These are phyloP conservation scores for Citrus cavaleriei DNA, from an alignment of 345 rosid genomes.

Conservation along the genomic window DNA sequence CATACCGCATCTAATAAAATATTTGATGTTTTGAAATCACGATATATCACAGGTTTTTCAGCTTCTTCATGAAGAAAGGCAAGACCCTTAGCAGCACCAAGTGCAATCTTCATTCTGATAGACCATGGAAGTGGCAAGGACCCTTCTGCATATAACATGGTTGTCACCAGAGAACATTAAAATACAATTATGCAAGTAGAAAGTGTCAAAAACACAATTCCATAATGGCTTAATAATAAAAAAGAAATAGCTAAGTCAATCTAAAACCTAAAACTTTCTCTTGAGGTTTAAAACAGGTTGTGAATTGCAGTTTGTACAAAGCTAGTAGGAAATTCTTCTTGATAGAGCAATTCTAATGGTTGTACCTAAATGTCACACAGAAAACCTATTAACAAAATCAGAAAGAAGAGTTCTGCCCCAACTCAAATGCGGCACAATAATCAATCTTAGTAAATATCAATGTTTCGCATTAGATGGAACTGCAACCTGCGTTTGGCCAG, in stretches of 20 bases:
- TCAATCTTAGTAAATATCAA: not conserved
- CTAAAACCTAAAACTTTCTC: not conserved
- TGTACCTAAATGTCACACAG: not conserved
- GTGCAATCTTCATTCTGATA: constrained; percentile 74
- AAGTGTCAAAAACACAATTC: not conserved
- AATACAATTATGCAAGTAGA: constrained; percentile 13
- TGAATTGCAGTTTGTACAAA: not conserved
- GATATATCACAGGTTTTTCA: constrained; percentile 76
- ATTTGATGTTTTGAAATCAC: constrained; percentile 83
- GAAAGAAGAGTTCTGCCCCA: not conserved
- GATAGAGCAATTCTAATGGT: not conserved
- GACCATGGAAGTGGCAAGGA: constrained; percentile 89
- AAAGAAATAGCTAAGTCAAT: not conserved
- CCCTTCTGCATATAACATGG: constrained; percentile 50
- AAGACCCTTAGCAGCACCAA: constrained; percentile 84
- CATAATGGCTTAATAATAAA: not conserved
- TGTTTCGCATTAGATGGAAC: not conserved
- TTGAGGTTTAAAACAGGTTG: not conserved
- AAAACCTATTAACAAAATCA: not conserved
- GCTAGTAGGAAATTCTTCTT: not conserved
- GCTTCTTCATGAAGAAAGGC: constrained; percentile 87
- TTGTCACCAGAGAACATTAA: constrained; percentile 31
- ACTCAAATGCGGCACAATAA: not conserved
- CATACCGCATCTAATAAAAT: constrained; percentile 72
- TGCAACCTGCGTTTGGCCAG: not conserved